These are phyloP conservation scores for Glutinoglossum americanum DNA, from an alignment of 495 filamentous ascomycete species.

Conservation along the genomic window DNA sequence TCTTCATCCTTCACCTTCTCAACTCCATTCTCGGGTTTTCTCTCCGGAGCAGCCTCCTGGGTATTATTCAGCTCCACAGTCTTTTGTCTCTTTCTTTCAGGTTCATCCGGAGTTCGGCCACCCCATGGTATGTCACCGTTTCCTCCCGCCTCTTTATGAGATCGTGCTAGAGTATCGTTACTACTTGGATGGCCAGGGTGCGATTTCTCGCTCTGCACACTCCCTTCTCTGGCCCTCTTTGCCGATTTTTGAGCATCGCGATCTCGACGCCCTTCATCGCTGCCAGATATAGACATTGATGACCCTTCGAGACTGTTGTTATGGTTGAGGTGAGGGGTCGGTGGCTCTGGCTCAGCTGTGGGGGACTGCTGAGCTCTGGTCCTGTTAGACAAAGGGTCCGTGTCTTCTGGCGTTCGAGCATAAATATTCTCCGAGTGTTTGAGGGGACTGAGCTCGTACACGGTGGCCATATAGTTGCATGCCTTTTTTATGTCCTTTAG, in stretches of 20 bases:
- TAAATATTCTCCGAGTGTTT: conserved; percentile 14
- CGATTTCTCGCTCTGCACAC: neutral
- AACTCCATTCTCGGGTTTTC: neutral
- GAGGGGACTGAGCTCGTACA: conserved; percentile 49
- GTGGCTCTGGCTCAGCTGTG: neutral
- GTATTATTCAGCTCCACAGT: neutral
- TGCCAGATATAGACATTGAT: neutral
- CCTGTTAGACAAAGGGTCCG: conserved; percentile 7
- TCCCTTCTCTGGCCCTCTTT: neutral
- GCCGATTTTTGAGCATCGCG: neutral
- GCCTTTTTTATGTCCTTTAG: conserved; percentile 40
- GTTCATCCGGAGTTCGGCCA: neutral
- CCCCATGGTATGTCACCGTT: neutral
- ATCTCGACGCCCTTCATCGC: neutral
- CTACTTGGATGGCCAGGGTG: neutral
- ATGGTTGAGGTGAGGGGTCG: neutral
- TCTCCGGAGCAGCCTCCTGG: neutral
- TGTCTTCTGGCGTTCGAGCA: conserved; percentile 15
- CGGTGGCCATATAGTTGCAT: conserved; percentile 46
- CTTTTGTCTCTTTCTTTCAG: neutral
- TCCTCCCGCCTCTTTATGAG: neutral
- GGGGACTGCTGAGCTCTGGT: conserved; percentile 2
- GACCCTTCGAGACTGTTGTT: neutral
- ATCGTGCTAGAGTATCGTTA: neutral
- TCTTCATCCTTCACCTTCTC: neutral